A percentile compares a stretch with the other conserved stretches of the same genome.
phyloP scores from a whole-genome alignment of 1,284 basidiomycete genomes.

The Malassezia equina region DNA sequence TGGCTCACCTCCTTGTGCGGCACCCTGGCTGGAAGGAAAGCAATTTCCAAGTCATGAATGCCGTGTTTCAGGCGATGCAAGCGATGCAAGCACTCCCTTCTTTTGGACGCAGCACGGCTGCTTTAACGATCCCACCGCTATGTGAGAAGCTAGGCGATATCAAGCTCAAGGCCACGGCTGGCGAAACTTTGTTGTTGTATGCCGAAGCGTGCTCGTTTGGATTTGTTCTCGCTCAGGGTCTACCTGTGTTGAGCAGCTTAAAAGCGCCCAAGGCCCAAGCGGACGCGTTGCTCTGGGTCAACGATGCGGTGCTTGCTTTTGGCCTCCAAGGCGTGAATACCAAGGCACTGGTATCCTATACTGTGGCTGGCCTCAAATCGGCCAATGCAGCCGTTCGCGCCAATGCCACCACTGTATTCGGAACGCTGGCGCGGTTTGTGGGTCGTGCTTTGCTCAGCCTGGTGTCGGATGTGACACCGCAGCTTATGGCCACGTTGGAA shows the following conservation, averaged over 20 bases:
- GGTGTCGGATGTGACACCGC: slow-evolving; percentile 68
- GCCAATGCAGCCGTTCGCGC: slow-evolving; percentile 89
- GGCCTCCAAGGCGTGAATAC: slow-evolving; percentile 78
- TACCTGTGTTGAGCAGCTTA: slow-evolving; percentile 22
- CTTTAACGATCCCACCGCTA: slow-evolving; percentile 71
- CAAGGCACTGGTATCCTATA: slow-evolving; percentile 74
- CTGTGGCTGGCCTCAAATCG: slow-evolving; percentile 77
- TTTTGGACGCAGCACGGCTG: slow-evolving; percentile 76
- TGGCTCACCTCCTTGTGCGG: slow-evolving; percentile 81
- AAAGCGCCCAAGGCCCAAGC: slow-evolving; percentile 96
- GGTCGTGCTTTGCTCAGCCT: slow-evolving; percentile 80
- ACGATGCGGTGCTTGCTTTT: slow-evolving; percentile 78
- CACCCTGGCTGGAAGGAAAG: slow-evolving; percentile 90
- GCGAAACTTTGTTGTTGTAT: slow-evolving; percentile 69
- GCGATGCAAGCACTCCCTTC: slow-evolving; percentile 66
- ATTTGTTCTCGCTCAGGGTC: slow-evolving; percentile 75
- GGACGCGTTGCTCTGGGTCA: slow-evolving; percentile 82
- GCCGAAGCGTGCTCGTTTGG: slow-evolving; percentile 88
- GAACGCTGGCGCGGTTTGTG: slow-evolving; percentile 82
- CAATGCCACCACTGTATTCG: slow-evolving; percentile 85
- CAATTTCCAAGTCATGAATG: slow-evolving; percentile 68
- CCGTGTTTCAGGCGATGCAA: slow-evolving; percentile 36
- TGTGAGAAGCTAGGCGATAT: slow-evolving; percentile 91
- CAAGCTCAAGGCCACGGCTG: slow-evolving; percentile 95
- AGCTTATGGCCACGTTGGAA: slow-evolving; percentile 74